Conservation (phyloP, 2,329 filamentous ascomycete genomes). For the Fusarium setosum region DNA sequence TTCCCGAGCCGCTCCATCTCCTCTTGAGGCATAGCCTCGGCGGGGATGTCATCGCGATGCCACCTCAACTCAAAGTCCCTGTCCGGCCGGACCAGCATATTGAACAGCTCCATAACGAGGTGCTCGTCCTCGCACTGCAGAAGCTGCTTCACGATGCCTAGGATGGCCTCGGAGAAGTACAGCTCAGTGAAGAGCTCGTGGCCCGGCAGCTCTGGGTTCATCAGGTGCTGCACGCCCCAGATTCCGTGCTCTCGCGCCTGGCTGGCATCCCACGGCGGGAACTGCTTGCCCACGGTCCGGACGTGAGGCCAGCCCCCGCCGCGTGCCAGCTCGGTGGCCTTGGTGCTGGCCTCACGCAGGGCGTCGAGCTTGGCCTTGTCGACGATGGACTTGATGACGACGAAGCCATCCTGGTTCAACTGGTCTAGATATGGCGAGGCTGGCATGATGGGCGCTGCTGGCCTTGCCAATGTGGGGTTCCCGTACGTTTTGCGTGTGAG, state of each 20-base stretch:
- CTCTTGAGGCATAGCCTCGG: slow-evolving; percentile 72
- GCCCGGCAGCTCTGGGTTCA: slow-evolving; percentile 77
- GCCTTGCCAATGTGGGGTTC: slow-evolving; percentile 13
- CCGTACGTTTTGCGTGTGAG: not conserved
- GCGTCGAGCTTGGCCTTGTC: slow-evolving; percentile 62
- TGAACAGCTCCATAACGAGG: slow-evolving; percentile 89
- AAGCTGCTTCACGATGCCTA: slow-evolving; percentile 73
- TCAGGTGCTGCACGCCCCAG: slow-evolving; percentile 89
- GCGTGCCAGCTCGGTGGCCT: slow-evolving; percentile 71
- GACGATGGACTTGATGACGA: slow-evolving; percentile 76
- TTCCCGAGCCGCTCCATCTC: slow-evolving; percentile 71
- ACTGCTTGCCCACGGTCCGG: slow-evolving; percentile 88
- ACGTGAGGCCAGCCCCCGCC: slow-evolving; percentile 83
- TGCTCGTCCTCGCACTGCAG: slow-evolving; percentile 68
- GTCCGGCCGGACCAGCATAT: slow-evolving; percentile 82
- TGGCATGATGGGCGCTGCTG: slow-evolving; percentile 22
- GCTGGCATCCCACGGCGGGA: slow-evolving; percentile 82
- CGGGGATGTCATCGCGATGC: slow-evolving; percentile 86
- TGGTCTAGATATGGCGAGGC: slow-evolving; percentile 50
- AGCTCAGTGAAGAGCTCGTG: slow-evolving; percentile 70
- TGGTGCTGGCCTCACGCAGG: slow-evolving; percentile 69
- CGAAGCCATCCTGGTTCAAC: slow-evolving; percentile 80
- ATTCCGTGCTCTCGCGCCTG: slow-evolving; percentile 72
- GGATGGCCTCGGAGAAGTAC: slow-evolving; percentile 78
- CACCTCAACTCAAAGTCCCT: slow-evolving; percentile 79